phyloP scores from a whole-genome alignment of 495 filamentous ascomycete genomes.

The Annulohypoxylon bovei region DNA sequence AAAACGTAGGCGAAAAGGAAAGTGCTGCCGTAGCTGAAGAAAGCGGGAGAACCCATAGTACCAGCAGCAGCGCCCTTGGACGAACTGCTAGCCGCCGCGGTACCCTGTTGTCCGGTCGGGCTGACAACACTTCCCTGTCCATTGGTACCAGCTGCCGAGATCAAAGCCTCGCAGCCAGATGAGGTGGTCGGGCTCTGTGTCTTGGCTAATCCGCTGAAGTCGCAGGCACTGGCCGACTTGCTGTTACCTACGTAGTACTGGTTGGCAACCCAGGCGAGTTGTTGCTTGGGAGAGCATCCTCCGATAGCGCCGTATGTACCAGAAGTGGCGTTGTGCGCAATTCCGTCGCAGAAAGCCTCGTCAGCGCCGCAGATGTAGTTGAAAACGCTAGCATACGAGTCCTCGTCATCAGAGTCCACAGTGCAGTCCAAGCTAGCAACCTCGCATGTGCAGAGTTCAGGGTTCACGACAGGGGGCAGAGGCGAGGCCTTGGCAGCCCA shows the following conservation, averaged over 20 bases:
- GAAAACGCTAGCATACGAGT: constrained; percentile 66
- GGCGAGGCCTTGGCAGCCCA: constrained; percentile 74
- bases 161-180: constrained; percentile 49
- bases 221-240: constrained; percentile 69
- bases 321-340: constrained; percentile 73
- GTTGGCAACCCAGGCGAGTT: constrained; percentile 85
- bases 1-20: constrained; percentile 70
- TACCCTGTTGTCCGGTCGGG: constrained; percentile 37
- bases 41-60: constrained; percentile 55
- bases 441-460: constrained; percentile 83
- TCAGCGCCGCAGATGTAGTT: constrained; percentile 77
- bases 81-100: constrained; percentile 48
- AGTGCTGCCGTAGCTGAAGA: constrained; percentile 66
- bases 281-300: constrained; percentile 81
- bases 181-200: constrained; percentile 57
- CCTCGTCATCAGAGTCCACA: constrained; percentile 58
- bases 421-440: constrained; percentile 72
- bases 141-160: constrained; percentile 54
- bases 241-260: constrained; percentile 75
- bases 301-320: constrained; percentile 86
- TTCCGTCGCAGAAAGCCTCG: constrained; percentile 69
- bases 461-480: constrained; percentile 79
- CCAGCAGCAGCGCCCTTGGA: constrained; percentile 45
- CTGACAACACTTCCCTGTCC: constrained; percentile 40
- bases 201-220: constrained; percentile 75